phyloP scores from a whole-genome alignment of 73 alveolate genomes.

The Paramecium primaurelia region DNA sequence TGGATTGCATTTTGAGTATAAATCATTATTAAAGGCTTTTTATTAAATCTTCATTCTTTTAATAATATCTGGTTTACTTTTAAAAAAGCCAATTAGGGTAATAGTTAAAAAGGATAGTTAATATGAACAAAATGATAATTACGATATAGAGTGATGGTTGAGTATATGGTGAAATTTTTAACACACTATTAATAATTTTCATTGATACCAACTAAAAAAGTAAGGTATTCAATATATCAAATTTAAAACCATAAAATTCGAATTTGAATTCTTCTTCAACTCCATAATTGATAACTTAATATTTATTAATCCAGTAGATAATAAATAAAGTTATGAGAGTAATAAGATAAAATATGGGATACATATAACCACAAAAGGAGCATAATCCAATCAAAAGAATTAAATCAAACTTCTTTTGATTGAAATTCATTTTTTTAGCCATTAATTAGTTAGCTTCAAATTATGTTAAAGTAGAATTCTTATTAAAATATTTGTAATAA shows the following conservation, averaged over 20 bases:
- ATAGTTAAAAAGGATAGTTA: no score
- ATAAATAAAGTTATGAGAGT: background rate
- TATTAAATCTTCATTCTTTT: background rate
- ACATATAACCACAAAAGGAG: background rate
- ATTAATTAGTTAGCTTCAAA: background rate
- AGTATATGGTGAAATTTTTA: background rate
- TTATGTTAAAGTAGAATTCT: background rate
- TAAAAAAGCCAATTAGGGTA: background rate
- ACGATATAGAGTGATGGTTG: no score
- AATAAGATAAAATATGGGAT: background rate
- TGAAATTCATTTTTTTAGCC: background rate
- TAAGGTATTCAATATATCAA: background rate
- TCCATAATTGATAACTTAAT: background rate
- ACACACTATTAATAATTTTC: background rate
- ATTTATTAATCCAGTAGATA: background rate
- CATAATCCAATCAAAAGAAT: background rate
- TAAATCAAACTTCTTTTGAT: background rate
- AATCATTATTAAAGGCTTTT: background rate
- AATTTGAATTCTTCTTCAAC: background rate
- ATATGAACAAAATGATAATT: background rate
- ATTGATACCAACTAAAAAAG: background rate
- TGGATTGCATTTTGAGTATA: background rate
- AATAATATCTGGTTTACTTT: background rate
- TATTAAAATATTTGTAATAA: background rate
- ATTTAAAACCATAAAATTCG: background rate